Evolutionary conservation across 2,329 filamentous ascomycete species (phyloP), one percentile per base, ranked within the genome.

Genomic region (Fusarium falciforme): DNA sequence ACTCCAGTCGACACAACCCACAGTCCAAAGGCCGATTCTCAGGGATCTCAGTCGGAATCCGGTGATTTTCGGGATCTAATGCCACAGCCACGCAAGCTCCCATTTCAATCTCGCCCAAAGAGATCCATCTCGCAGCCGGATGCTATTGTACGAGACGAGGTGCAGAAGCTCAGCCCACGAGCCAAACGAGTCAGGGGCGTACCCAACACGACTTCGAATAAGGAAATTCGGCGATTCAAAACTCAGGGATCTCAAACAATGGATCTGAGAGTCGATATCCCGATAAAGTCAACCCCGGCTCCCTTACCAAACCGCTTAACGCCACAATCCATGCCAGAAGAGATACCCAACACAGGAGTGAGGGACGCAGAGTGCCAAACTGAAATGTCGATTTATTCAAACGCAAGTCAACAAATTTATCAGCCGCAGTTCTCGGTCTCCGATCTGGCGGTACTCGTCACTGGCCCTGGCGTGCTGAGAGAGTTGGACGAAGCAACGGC

Each of bases 21-120:
- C 5, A 49, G 35, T 9, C 38, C 36, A 12, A 35, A 33, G 11
- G 22, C 8, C 5, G 25, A 31, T 27, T 22, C 61, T n/a, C 49
- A 61, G 16, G n/a, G 17, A 9, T 17, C 33, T 5, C 61, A 47
- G 16, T 38, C 55, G 7, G 38, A 12, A 12, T 14, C 27, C 1
- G 25, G 61, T n/a, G 54, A 71, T 47, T 82, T 81, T 61, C 78
- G 77, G 22, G 66, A 77, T 42, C 58, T 77, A 2, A 79, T 82
- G 79, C 81, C 81, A 5, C 76, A 49, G 16, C 80, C 79, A 47
- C 79, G 81, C 20, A 72, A 75, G 12, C 76, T 82, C 12, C 81
- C 81, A 4, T 82, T 81, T 49, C 62, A 61, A 36, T 55, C 65
- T 17, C 20, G 36, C 3, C 9, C 59, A 20, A 74, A 67, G 25